phyloP scores from a whole-genome alignment of 2,329 filamentous ascomycete genomes.

The Bipolaris sorokiniana region DNA sequence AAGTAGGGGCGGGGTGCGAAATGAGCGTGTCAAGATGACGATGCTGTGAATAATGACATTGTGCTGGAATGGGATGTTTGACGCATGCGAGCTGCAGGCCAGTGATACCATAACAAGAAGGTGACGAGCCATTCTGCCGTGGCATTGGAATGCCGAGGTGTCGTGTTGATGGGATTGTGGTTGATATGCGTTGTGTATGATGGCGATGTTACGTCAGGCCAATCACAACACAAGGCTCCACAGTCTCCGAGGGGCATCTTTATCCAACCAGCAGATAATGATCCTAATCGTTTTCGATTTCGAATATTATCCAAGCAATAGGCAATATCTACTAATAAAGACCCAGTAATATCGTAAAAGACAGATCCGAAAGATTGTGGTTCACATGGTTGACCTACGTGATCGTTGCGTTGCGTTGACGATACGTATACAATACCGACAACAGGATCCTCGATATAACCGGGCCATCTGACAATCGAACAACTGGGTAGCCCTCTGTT shows the following conservation, averaged over 20 bases:
- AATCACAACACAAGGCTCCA: not conserved
- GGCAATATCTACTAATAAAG: too few species aligned
- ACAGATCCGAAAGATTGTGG: not conserved
- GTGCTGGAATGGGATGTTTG: not conserved
- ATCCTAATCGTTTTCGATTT: not conserved
- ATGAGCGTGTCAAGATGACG: not conserved
- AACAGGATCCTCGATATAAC: not conserved
- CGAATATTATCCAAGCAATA: not conserved
- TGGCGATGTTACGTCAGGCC: not conserved
- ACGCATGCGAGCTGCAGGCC: not conserved
- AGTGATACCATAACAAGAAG: not conserved
- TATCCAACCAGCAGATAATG: not conserved
- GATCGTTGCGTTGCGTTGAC: not conserved
- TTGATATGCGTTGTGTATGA: not conserved
- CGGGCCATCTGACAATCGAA: not conserved
- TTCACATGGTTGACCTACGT: not conserved
- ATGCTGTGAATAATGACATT: not conserved
- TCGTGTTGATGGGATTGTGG: not conserved
- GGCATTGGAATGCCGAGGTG: not conserved
- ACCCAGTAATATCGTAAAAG: not conserved
- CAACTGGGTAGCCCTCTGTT: too few species aligned
- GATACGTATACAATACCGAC: not conserved
- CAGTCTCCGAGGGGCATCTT: not conserved
- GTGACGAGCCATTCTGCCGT: too few species aligned
- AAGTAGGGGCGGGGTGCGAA: not conserved